phyloP scores from a whole-genome alignment of 306 rosid species.

The Vigna trinervia region DNA sequence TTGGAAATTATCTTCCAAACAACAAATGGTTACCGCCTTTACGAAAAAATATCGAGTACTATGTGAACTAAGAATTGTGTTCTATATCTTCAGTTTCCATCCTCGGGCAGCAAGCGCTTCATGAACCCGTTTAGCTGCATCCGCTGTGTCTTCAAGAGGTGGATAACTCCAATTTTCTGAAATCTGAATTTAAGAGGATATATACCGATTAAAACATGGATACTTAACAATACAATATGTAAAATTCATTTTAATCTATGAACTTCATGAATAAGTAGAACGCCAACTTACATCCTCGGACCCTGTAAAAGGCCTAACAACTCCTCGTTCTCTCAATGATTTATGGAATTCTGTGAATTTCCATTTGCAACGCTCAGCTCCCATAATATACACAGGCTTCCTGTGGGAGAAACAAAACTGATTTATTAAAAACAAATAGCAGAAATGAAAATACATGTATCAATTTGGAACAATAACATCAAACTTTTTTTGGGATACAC shows the following conservation, averaged over 20 bases:
- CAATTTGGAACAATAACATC: not conserved
- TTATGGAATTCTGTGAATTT: conserved; percentile 81
- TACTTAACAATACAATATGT: not conserved
- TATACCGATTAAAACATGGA: conserved; percentile 12
- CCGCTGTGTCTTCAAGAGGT: conserved; percentile 86
- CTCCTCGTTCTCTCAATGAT: conserved; percentile 75
- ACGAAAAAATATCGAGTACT: not conserved
- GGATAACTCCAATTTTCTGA: conserved; percentile 98
- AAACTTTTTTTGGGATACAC: not conserved
- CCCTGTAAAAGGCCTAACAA: conserved; percentile 86
- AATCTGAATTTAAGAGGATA: conserved; percentile 57
- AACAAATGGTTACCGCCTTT: conserved; percentile 8
- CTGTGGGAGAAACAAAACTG: conserved; percentile 50
- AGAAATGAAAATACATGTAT: conserved; percentile 10
- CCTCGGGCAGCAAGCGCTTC: conserved; percentile 84
- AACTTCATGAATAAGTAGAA: conserved; percentile 17
- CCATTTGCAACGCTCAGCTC: conserved; percentile 90
- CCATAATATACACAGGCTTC: conserved; percentile 87
- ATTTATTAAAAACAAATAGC: conserved; percentile 5
- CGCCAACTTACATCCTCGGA: conserved; percentile 83
- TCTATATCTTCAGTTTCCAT: conserved; percentile 82
- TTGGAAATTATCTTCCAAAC: conserved; percentile 33
- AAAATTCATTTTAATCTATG: conserved; percentile 6
- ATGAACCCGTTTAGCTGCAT: conserved; percentile 81
- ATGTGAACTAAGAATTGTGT: conserved; percentile 19